Evolutionary conservation across 164 flowering plant species (phyloP).

Genomic region (Echeveria elegans): DNA sequence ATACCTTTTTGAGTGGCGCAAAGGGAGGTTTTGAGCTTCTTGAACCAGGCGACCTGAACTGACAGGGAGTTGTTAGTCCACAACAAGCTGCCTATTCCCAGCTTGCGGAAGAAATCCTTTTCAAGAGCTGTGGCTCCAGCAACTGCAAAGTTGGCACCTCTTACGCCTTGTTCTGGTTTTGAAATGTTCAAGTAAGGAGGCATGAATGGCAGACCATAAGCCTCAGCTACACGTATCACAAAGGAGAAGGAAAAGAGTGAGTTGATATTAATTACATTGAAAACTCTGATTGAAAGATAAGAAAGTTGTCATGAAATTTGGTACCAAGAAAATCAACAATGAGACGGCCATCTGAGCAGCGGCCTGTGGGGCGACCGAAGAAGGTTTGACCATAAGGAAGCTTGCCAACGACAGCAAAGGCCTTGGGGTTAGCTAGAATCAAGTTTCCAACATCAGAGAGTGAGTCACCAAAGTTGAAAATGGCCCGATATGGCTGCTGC

Average conservation of each 20-base stretch:
- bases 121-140: constrained; percentile 49
- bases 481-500: constrained; percentile 16
- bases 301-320: no score
- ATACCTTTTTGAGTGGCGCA: constrained; percentile 15
- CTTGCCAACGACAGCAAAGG: neutral
- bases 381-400: constrained; percentile 32
- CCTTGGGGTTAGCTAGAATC: neutral
- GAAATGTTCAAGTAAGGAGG: constrained; percentile 27
- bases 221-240: constrained; percentile 40
- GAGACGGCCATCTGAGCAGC: constrained; percentile 32
- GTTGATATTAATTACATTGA: no score
- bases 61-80: no score
- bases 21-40: no score
- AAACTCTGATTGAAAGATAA: no score
- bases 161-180: neutral
- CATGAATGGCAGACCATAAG: constrained; percentile 27
- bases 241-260: no score
- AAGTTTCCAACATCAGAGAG: constrained; percentile 33
- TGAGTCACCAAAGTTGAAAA: constrained; percentile 37
- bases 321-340: constrained; percentile 31
- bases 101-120: no score
- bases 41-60: no score
- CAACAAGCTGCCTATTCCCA: no score
- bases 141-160: constrained; percentile 52
- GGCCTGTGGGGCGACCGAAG: constrained; percentile 29